Conservation (phyloP, 345 rosid species). For the Microthlaspi erraticum region DNA sequence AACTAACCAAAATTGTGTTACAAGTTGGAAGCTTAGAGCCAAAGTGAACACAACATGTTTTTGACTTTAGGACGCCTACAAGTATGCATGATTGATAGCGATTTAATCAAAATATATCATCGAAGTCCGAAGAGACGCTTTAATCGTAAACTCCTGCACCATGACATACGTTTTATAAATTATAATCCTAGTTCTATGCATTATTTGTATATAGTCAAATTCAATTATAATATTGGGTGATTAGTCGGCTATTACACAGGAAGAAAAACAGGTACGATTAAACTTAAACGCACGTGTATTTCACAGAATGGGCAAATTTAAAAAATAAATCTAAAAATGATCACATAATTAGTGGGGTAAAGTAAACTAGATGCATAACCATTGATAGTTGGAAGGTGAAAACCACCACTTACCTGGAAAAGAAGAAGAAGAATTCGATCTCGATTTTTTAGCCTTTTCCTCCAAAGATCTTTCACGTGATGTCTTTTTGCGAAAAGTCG, state of each 20-base stretch:
- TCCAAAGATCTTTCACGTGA: constrained; percentile 29
- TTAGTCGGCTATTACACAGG: neutral
- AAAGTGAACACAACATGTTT: constrained; percentile 10
- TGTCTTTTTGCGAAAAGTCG: constrained; percentile 12
- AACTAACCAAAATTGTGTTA: neutral
- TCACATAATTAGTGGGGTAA: neutral
- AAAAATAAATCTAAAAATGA: neutral
- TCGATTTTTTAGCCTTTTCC: constrained; percentile 7
- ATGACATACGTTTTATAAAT: neutral
- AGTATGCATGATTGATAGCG: constrained; percentile 14
- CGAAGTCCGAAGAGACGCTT: constrained; percentile 7
- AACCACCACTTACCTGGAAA: constrained; percentile 41
- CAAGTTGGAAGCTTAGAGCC: neutral
- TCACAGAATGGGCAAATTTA: neutral
- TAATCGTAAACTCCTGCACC: neutral
- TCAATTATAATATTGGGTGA: constrained; percentile 4
- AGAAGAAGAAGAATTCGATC: constrained; percentile 33
- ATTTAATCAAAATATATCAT: neutral
- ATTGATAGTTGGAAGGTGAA: constrained; percentile 44
- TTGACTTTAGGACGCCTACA: constrained; percentile 13
- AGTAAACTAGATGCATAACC: constrained; percentile 34
- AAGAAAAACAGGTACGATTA: constrained; percentile 1
- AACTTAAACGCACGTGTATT: constrained; percentile 20
- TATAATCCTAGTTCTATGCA: neutral
- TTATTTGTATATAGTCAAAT: constrained; percentile 3